These are phyloP conservation scores for Fusarium sp. DNA, from an alignment of 2,329 filamentous ascomycete species.

Conservation along the genomic window DNA sequence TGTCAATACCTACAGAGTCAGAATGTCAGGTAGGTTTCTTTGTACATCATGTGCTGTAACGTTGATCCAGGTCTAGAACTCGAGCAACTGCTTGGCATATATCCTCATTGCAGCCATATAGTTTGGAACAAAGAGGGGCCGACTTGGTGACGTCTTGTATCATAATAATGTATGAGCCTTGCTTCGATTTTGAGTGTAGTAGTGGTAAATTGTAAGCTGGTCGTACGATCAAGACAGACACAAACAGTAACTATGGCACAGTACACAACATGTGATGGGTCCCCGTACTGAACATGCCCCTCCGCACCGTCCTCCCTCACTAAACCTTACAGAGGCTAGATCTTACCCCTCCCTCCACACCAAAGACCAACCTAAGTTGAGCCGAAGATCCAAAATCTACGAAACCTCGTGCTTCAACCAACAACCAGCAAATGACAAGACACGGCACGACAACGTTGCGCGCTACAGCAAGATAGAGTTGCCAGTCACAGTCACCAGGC, in stretches of 20 bases:
- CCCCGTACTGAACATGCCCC: constrained; percentile 22
- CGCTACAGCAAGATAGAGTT: constrained; percentile 16
- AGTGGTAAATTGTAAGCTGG: constrained; percentile 8
- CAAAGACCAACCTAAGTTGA: constrained; percentile 13
- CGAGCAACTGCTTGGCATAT: background rate
- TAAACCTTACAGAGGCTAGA: background rate
- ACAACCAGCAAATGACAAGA: background rate
- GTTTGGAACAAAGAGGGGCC: constrained; percentile 4
- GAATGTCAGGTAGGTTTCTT: too few relatives aligned
- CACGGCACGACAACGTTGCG: constrained; percentile 6
- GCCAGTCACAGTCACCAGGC: constrained; percentile 8
- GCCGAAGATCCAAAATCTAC: constrained; percentile 6
- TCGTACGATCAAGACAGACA: background rate
- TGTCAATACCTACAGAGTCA: too few relatives aligned
- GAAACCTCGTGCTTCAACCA: constrained; percentile 14
- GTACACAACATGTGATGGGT: constrained; percentile 33
- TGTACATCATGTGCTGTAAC: background rate
- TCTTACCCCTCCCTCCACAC: constrained; percentile 46
- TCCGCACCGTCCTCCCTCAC: constrained; percentile 20
- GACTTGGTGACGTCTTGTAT: constrained; percentile 26
- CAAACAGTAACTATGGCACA: constrained; percentile 31
- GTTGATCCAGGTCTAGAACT: constrained; percentile 1
- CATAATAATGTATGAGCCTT: constrained; percentile 1
- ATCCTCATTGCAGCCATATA: background rate
- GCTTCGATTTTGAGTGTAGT: constrained; percentile 13